A percentile compares a stretch with the other conserved stretches of the same genome.
phyloP scores from a whole-genome alignment of 768 basidiomycete genomes.

The Dioszegia crocea region DNA sequence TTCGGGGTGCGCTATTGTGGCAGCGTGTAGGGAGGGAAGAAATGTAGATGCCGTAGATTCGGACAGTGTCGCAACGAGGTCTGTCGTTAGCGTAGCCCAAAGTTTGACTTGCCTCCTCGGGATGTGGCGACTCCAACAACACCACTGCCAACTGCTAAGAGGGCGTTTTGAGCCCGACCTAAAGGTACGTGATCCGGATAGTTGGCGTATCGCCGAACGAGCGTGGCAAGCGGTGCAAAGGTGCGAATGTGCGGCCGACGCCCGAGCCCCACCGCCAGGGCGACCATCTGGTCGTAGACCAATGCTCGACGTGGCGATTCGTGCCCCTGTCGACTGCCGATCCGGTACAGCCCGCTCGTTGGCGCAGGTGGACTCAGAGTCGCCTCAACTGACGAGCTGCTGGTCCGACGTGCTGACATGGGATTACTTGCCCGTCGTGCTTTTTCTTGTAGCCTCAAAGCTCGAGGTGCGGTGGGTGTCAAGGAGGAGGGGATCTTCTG shows the following conservation, averaged over 20 bases:
- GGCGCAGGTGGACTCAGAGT: conserved; percentile 12
- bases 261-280: not conserved
- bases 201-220: conserved; percentile 10
- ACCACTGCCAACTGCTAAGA: conserved; percentile 81
- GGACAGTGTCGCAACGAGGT: conserved; percentile 90
- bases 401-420: not conserved
- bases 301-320: not conserved
- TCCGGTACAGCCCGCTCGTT: conserved; percentile 4
- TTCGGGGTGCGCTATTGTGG: conserved; percentile 72
- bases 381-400: not conserved
- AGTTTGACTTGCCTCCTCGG: conserved; percentile 72
- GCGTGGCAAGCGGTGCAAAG: not conserved
- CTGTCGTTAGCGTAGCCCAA: conserved; percentile 51
- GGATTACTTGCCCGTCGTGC: conserved; percentile 11
- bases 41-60: conserved; percentile 83
- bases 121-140: conserved; percentile 68
- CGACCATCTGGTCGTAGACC: not conserved
- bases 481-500: not conserved
- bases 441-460: conserved; percentile 8
- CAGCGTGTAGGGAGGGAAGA: conserved; percentile 68
- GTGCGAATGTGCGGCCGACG: not conserved
- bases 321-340: conserved; percentile 6
- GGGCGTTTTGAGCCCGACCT: conserved; percentile 72
- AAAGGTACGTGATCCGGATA: conserved; percentile 59
- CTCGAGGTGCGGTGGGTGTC: not conserved